Base-by-base conservation (phyloP, 2,329 filamentous ascomycete species). In the Paraconiothyrium brasiliense region DNA sequence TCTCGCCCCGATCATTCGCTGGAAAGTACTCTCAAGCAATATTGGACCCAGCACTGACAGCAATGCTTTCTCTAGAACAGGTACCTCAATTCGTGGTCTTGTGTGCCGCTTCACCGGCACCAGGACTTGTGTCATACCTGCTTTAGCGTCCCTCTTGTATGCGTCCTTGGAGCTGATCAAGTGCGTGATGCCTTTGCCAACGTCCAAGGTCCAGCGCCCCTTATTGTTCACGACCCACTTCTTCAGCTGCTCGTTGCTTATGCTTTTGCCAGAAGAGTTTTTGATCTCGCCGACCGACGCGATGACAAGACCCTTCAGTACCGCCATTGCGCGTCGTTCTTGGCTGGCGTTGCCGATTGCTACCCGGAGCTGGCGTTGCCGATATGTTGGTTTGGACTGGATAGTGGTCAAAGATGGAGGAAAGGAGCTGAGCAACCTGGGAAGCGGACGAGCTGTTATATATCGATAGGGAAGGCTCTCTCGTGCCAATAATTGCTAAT, bases 181-280 rank as follows among this genome's bases (percentile, higher is more conserved):
- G 77, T 97, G 93, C 0, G 93, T 97, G 10, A 90, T 86, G 0
- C 80, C 70, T 0, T 82, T 74, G 30, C 82, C 82, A 20, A 92
- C 78, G 0, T 82, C 78, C 1, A 80, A 74, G 0, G 80, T 78
- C 72, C 88, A 90, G 1, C 60, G 76, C 1, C 91, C 93, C 7
- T 87, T 88, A 60, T 90, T 87, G 4, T 81, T 72, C 4, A 81
- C 80, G 10, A 92, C 84, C 92, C 92, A 97, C 43, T 81, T 80
- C 39, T 83, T 83, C 39, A 95, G 83, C 46, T 91, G 85, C 1
- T 85, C 81, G 2, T 62, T 16, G 9, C 66, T 61, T 43, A 62
- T 20, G 6, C 66, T 62, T 43, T 78, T 1, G 16, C 58, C 64
- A 14, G 80, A 75, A 1, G 20, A 30, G 13, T 54, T n/a, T 13